A percentile compares a stretch with the other conserved stretches of the same genome.
These are phyloP conservation scores for Sparassis latifolia DNA, from an alignment of 1,284 basidiomycete species.

Conservation along the genomic window DNA sequence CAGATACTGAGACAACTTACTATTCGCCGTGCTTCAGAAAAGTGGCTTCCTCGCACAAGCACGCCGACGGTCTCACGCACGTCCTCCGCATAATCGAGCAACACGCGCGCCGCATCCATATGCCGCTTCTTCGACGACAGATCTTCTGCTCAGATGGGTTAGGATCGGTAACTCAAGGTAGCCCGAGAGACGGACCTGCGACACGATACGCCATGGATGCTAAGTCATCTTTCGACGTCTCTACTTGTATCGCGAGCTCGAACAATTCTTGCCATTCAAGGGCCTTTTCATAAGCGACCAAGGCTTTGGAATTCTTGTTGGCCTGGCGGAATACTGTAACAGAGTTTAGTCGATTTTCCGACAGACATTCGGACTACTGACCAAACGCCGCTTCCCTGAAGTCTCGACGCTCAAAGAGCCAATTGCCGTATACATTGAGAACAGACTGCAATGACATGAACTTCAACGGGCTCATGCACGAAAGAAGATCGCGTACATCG, in stretches of 20 bases:
- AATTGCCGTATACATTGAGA: constrained; percentile 82
- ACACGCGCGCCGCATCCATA: constrained; percentile 75
- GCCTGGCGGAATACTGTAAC: constrained; percentile 69
- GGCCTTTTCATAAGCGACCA: constrained; percentile 82
- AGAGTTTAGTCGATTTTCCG: no score
- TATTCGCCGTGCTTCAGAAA: constrained; percentile 83
- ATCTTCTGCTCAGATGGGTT: constrained; percentile 49
- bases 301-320: constrained; percentile 57
- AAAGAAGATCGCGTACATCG: constrained; percentile 37
- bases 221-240: constrained; percentile 45
- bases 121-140: constrained; percentile 74
- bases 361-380: constrained; percentile 27
- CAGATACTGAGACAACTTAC: constrained; percentile 37
- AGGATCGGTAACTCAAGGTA: constrained; percentile 1
- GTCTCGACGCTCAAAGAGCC: constrained; percentile 81
- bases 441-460: constrained; percentile 29
- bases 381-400: constrained; percentile 80
- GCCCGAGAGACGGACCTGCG: constrained; percentile 46
- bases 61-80: constrained; percentile 73
- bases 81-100: constrained; percentile 84
- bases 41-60: constrained; percentile 75
- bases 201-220: constrained; percentile 65
- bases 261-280: constrained; percentile 89
- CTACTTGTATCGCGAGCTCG: constrained; percentile 56
- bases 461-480: not conserved